Conservation (phyloP, 1,284 basidiomycete species). For the Coniophora puteana region DNA sequence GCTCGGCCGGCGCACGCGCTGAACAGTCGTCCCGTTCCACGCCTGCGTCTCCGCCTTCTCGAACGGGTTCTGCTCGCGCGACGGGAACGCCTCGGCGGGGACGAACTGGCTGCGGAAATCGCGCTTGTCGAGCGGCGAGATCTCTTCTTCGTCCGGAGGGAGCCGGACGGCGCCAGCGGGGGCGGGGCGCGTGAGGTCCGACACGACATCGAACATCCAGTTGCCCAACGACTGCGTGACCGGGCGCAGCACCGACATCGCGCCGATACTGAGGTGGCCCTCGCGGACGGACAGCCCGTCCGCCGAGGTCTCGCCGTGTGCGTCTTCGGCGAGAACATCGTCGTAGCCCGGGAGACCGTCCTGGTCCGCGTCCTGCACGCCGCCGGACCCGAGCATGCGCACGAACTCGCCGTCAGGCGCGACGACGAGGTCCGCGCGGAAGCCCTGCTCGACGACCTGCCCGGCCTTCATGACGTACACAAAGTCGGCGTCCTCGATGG, state of each 20-base stretch:
- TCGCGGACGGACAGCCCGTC: conserved; percentile 21
- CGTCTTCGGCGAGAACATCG: conserved; percentile 36
- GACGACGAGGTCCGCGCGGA: conserved; percentile 67
- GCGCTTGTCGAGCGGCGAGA: conserved; percentile 5
- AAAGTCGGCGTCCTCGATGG: conserved; percentile 78
- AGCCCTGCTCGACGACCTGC: conserved; percentile 85
- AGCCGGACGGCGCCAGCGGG: conserved; percentile 11
- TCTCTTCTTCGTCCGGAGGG: conserved; percentile 16
- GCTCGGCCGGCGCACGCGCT: conserved; percentile 30
- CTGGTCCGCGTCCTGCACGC: conserved; percentile 25
- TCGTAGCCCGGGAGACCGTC: conserved; percentile 33
- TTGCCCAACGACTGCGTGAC: conserved; percentile 42
- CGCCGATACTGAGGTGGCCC: conserved; percentile 22
- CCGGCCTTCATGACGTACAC: conserved; percentile 91
- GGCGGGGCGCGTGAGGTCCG: conserved; percentile 49
- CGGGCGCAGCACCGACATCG: conserved; percentile 20
- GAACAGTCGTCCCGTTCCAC: no score
- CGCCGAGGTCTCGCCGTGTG: conserved; percentile 25
- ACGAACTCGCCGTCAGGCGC: conserved; percentile 49
- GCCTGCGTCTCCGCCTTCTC: conserved; percentile 17
- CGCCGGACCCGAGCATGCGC: conserved; percentile 49
- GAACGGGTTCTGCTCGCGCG: conserved; percentile 9
- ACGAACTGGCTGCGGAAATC: conserved; percentile 33
- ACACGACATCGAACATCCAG: conserved; percentile 79
- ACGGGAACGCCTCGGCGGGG: conserved; percentile 24